Evolutionary conservation across 345 rosid genomes (phyloP), one percentile per base, ranked within the genome.

Genomic region (Gossypium australe): DNA sequence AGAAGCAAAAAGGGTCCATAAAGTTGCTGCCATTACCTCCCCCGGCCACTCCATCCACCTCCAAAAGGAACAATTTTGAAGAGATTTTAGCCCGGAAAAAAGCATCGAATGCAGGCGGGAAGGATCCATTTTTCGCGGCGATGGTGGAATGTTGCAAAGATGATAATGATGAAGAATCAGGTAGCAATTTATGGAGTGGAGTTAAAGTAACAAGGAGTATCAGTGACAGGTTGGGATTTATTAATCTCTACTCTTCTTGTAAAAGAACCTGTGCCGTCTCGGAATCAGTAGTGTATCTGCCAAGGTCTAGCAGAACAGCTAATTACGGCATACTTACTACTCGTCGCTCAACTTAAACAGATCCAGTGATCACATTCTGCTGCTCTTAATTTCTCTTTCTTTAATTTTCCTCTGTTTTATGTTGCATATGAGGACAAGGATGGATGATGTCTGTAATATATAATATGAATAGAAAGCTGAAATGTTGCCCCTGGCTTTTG

Each of bases 1-100:
- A 75, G 76, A 75, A 67, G 64, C 82, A 78, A 44, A 82, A 79
- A 12, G 85, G 84, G 17, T 69, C 86, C 41, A 27, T 55, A 11
- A 79, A 77, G 78, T 61, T 77, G 43, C 87, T 93, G 22, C 98
- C 97, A 0, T 65, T 88, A 77, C 98, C 98, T 17, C 93, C 94
- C 38, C 81, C 93, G 1, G 58, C 76, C 4, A 79, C 85, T 3
- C 78, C 76, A 7, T 65, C 78, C 8, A 47, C 63, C 53, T 80
- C 81, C 12, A 87, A 75, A 8, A 82, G 82, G 52, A 48, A 41
- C 63, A 47, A 48, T 53, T 70, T 18, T n/a, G 74, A 61, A 1
- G 73, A 80, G 20, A 4, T 24, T 2, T 44, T 61, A 45, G 72
- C 20, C 68, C 64, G 78, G 65, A 89, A 81, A 76, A 84, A 83